Evolutionary conservation across 202 grass and related monocot genomes (phyloP).

Genomic region (Setaria italica): DNA sequence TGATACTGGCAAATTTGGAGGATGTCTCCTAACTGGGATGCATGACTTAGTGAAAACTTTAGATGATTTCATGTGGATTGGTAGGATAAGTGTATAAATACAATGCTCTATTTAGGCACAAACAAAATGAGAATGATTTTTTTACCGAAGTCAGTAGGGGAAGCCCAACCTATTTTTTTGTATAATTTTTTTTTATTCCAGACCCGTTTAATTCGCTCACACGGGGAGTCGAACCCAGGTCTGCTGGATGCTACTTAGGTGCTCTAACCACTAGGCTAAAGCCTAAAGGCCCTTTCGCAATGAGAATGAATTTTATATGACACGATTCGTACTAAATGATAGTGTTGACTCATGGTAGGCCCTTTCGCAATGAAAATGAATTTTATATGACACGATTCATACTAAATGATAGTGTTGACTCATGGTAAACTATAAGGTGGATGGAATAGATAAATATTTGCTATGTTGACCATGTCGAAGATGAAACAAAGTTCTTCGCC

Average conservation of each 20-base stretch:
- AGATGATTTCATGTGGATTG: neutral
- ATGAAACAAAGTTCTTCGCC: neutral
- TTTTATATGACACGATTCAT: slow-evolving; percentile 1
- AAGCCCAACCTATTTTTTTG: too few relatives aligned
- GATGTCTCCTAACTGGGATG: too few relatives aligned
- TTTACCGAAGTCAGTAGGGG: neutral
- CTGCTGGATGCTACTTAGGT: too few relatives aligned
- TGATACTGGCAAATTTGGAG: too few relatives aligned
- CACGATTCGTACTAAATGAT: slow-evolving; percentile 9
- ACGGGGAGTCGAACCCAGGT: too few relatives aligned
- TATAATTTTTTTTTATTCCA: too few relatives aligned
- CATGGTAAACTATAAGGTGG: neutral
- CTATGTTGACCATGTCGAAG: neutral
- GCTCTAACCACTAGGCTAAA: too few relatives aligned
- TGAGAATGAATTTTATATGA: neutral
- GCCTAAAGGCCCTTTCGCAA: too few relatives aligned
- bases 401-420: neutral
- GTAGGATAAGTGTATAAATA: slow-evolving; percentile 14
- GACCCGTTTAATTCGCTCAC: too few relatives aligned
- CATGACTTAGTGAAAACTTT: too few relatives aligned
- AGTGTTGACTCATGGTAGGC: neutral
- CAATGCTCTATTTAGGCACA: neutral
- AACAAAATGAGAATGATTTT: neutral
- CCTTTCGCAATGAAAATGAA: too few relatives aligned
- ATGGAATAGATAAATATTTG: neutral